Percentiles rank a stretch among this genome's conserved stretches.
Evolutionary conservation across 2,329 filamentous ascomycete species (phyloP).

Genomic region (Aspergillus sp.): DNA sequence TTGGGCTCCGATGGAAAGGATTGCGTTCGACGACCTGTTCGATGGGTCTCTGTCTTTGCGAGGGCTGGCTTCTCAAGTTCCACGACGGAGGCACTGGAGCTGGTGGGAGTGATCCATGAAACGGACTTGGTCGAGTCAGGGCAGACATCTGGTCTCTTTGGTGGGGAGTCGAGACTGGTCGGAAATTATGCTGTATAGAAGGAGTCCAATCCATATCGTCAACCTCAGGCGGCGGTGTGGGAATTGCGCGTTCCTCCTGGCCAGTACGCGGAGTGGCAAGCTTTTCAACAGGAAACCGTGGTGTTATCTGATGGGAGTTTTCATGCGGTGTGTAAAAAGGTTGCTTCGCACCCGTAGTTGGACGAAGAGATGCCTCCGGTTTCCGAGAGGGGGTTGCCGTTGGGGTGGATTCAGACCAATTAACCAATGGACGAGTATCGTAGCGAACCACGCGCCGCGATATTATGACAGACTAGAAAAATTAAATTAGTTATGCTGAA

Average conservation of each 20-base stretch:
- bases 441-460: slow-evolving; percentile 41
- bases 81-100: slow-evolving; percentile 42
- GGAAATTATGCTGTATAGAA: slow-evolving; percentile 38
- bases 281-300: slow-evolving; percentile 43
- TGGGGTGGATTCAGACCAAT: slow-evolving; percentile 41
- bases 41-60: slow-evolving; percentile 31
- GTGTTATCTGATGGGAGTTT: slow-evolving; percentile 15
- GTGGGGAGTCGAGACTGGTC: slow-evolving; percentile 31
- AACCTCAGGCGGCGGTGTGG: slow-evolving; percentile 40
- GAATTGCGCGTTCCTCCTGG: slow-evolving; percentile 25
- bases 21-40: slow-evolving; percentile 37
- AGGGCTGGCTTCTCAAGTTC: slow-evolving; percentile 35
- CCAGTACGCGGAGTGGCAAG: slow-evolving; percentile 32
- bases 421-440: slow-evolving; percentile 42
- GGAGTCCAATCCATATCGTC: slow-evolving; percentile 54
- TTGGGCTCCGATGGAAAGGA: slow-evolving; percentile 36
- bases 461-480: slow-evolving; percentile 34
- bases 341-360: slow-evolving; percentile 17
- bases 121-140: slow-evolving; percentile 40
- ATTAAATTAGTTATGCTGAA: slow-evolving; percentile 20
- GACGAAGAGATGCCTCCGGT: slow-evolving; percentile 17
- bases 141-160: slow-evolving; percentile 30
- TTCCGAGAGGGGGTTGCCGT: slow-evolving; percentile 26
- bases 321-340: slow-evolving; percentile 16
- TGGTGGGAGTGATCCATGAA: slow-evolving; percentile 44